Evolutionary conservation across 73 alveolate genomes (phyloP), one percentile per base, ranked within the genome.

Genomic region (Blepharisma stoltei): DNA sequence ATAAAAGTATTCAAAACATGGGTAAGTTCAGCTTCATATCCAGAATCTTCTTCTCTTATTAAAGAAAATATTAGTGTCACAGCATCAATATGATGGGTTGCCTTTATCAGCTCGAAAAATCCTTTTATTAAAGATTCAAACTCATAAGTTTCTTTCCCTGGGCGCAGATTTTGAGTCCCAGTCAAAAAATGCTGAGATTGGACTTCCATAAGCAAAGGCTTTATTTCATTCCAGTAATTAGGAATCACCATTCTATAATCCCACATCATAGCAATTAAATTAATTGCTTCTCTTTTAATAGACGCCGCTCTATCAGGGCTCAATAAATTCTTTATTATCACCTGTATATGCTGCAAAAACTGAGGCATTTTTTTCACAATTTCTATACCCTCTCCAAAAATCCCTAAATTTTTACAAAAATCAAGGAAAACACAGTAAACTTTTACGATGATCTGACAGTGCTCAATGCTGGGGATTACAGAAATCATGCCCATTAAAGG

Each of bases 41-140:
- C 41, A 5, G 81, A 46, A 2, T 87, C 83, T 7, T 79, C 78
- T 54, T 87, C 94, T 75, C 83, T 84, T 48, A 87, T 87, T 1
- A 78, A 50, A 6, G 82, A 45, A 54, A 70, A 83, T 14, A 87
- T 60, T 6, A 87, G 37, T 70, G 73, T 83, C 11, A 87, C 46
- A 1, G 76, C 83, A 81, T 83, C 60, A 69, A 44, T 7, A 38
- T 47, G 11, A 23, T n/a, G 18, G 27, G 45, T 43, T 14, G 32
- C 14, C 9, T 37, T 11, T 1, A 69, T 9, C 25, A 69, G 21
- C 41, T 69, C 79, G 11, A 69, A 46, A 38, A 69, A 44, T 37
- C 54, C 23, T 43, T n/a, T 9, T 11, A 44, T 7, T 43, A 69
- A 9, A 11, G 27, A 9, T 18, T 46, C 65, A 23, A 43, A 69